These are phyloP conservation scores for Mycena leptocephala DNA, from an alignment of 768 basidiomycete genomes.

Conservation along the genomic window DNA sequence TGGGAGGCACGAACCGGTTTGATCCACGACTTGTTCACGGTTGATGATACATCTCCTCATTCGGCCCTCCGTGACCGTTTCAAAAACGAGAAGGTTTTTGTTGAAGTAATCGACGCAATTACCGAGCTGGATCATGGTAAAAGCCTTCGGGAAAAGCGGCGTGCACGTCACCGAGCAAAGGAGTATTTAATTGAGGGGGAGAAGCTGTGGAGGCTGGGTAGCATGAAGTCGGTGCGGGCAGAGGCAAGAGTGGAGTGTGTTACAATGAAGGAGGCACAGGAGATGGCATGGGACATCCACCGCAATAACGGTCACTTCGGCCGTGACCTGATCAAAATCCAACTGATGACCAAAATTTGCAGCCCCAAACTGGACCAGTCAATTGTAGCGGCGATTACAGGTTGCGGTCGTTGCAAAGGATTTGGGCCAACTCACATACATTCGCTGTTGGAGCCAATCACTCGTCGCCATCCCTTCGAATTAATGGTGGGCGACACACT, in stretches of 20 bases:
- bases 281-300: slow-evolving; percentile 38
- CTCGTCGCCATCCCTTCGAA: neutral
- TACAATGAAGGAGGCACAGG: slow-evolving; percentile 40
- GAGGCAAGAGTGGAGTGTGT: slow-evolving; percentile 42
- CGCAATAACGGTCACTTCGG: slow-evolving; percentile 47
- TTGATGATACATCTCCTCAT: neutral
- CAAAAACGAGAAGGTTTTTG: slow-evolving; percentile 32
- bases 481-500: slow-evolving; percentile 6
- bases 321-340: slow-evolving; percentile 49
- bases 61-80: slow-evolving; percentile 11
- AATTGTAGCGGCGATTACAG: slow-evolving; percentile 41
- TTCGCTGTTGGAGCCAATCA: slow-evolving; percentile 9
- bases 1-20: slow-evolving; percentile 25
- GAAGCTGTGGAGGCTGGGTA: slow-evolving; percentile 38
- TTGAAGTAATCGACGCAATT: slow-evolving; percentile 29
- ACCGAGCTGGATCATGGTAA: slow-evolving; percentile 23
- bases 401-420: slow-evolving; percentile 37
- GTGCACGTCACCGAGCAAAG: slow-evolving; percentile 27
- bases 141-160: neutral
- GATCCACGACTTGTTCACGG: slow-evolving; percentile 4
- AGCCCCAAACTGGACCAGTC: slow-evolving; percentile 47
- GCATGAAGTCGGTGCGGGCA: slow-evolving; percentile 2
- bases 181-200: slow-evolving; percentile 38
- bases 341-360: slow-evolving; percentile 41
- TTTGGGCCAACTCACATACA: slow-evolving; percentile 5